Evolutionary conservation across 78 protist species (phyloP).

Genomic region (Dictyostelium intermedium): DNA sequence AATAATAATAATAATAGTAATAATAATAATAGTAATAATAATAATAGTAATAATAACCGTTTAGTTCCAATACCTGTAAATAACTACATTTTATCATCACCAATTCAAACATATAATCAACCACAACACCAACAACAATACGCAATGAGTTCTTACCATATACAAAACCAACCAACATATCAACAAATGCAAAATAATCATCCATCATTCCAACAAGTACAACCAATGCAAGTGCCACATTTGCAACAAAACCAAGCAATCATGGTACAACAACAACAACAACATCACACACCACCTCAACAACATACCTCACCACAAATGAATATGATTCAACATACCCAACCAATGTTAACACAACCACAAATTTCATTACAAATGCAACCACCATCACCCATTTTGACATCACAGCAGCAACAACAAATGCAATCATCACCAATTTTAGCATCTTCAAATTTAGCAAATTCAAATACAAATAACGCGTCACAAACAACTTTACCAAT

Average conservation of each 20-base stretch:
- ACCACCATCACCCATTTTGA: not conserved
- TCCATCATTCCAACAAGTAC: slow-evolving; percentile 10
- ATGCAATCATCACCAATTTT: not conserved
- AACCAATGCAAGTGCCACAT: not conserved
- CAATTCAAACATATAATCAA: not conserved
- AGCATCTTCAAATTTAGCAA: not conserved
- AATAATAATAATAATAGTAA: not conserved
- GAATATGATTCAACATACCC: not conserved
- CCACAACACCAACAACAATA: not conserved
- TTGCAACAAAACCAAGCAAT: not conserved
- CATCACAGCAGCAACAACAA: not conserved
- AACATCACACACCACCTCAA: not conserved
- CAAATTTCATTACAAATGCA: not conserved
- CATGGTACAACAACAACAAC: too few species aligned
- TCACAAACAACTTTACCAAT: not conserved
- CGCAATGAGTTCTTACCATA: not conserved
- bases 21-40: not conserved
- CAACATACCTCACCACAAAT: not conserved
- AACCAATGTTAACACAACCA: not conserved
- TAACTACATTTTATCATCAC: not conserved
- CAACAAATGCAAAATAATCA: not conserved
- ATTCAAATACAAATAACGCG: not conserved
- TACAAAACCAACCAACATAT: not conserved
- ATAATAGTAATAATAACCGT: not conserved
- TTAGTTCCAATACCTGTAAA: slow-evolving; percentile 8